Base-by-base conservation (phyloP, 495 filamentous ascomycete genomes). In the Neurospora sp. region DNA sequence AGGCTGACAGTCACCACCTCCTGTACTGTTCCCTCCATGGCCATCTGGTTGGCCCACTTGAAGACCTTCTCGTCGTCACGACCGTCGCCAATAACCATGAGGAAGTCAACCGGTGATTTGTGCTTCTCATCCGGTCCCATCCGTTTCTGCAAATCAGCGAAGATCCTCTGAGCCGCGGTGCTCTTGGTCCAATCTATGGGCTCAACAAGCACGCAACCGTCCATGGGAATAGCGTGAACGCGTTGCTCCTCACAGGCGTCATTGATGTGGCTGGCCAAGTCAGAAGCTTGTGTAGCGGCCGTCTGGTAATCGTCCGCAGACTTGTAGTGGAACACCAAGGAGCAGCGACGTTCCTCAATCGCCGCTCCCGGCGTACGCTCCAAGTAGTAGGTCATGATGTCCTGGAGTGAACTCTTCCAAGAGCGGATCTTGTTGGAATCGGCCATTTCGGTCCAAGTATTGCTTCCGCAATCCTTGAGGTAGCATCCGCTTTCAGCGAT, bases 401-500 rank as follows among this genome's bases (percentile, higher is more conserved):
- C 84, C 73, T 83, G 85, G 39, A 97, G 92, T 3, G 89, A 89
- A 17, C 87, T 82, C 81, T 96, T 96, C 94, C 94, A 97, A 1
- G 79, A 82, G 9, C 86, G 79, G 69, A 91, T 90, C 74, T 90
- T 86, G 5, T 87, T 82, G 20, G 86, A 79, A 78, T 96, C 90
- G 8, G 89, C 90, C 77, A 96, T 87, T 73, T 89, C 88, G 39
- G 85, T 87, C 94, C 94, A 98, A 22, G 84, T 82, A 12, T 86
- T 85, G 17, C 81, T 84, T n/a, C 89, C 85, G 70, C 87, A 88
- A 73, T 91, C 87, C 75, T 92, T 91, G 59, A 97, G 82, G 80
- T 94, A 98, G 76, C 92, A 97, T 3, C 94, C 94, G 78, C 96
- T 97, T 81, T 98, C 94, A 14, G 94, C 93, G 74, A 97, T 95